phyloP scores from a whole-genome alignment of 768 basidiomycete genomes.

The Leccinellum albellum region DNA sequence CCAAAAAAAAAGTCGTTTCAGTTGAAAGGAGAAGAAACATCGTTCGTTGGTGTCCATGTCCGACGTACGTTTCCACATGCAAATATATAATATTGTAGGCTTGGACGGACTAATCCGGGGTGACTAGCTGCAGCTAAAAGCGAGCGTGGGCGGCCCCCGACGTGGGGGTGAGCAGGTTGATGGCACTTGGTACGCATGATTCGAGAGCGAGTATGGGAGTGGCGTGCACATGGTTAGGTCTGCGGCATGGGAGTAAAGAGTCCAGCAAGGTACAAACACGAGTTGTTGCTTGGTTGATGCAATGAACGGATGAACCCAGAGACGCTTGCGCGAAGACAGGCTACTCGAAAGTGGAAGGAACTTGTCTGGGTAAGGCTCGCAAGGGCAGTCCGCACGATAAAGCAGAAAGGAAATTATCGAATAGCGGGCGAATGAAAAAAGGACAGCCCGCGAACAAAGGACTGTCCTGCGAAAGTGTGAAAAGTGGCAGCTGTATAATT shows the following conservation, averaged over 20 bases:
- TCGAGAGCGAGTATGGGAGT: not conserved
- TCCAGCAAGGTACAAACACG: constrained; percentile 23
- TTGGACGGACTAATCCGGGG: constrained; percentile 7
- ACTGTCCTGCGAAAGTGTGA: constrained; percentile 21
- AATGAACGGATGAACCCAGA: constrained; percentile 26
- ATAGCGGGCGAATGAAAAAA: constrained; percentile 23
- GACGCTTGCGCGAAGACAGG: constrained; percentile 14
- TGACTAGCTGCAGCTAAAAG: constrained; percentile 10
- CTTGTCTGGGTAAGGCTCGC: constrained; percentile 15
- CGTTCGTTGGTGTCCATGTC: constrained; percentile 26
- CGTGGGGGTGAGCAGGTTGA: not conserved
- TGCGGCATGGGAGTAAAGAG: constrained; percentile 17
- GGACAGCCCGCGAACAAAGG: constrained; percentile 25
- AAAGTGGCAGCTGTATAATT: constrained; percentile 27
- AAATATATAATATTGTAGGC: constrained; percentile 23
- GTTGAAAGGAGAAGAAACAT: constrained; percentile 4
- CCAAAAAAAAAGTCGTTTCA: constrained; percentile 16
- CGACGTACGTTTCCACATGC: constrained; percentile 27
- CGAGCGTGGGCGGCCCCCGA: constrained; percentile 20
- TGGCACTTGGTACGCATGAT: not conserved
- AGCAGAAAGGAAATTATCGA: constrained; percentile 29
- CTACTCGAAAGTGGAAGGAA: constrained; percentile 19
- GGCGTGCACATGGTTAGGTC: constrained; percentile 9
- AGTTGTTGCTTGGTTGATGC: constrained; percentile 18
- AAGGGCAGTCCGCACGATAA: constrained; percentile 19